A percentile compares a stretch with the other conserved stretches of the same genome.
phyloP scores from a whole-genome alignment of 257 asterid genomes.

The Ajuga chamaepitys region DNA sequence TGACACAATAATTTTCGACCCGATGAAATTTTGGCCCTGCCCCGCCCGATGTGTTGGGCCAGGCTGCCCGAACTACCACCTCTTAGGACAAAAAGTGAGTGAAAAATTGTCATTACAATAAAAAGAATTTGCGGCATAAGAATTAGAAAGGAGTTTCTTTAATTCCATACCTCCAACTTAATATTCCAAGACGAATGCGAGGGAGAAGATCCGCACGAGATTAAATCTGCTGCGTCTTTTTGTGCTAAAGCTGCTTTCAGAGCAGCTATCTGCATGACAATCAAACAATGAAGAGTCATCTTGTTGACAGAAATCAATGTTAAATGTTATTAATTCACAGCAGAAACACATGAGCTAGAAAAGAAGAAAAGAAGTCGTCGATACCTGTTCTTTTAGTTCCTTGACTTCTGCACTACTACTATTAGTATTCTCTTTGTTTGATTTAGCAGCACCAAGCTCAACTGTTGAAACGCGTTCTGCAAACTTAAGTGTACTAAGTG shows the following conservation, averaged over 20 bases:
- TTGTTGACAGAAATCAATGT: not conserved
- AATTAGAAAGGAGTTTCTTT: not conserved
- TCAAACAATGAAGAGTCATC: too few species aligned
- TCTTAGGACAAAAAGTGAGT: too few species aligned
- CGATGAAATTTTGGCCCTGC: too few species aligned
- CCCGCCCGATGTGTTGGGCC: too few species aligned
- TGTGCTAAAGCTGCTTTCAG: constrained; percentile 70
- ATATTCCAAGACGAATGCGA: constrained; percentile 32
- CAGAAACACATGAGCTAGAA: too few species aligned
- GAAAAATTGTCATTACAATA: too few species aligned
- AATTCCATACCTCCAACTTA: constrained; percentile 23
- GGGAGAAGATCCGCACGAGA: constrained; percentile 43
- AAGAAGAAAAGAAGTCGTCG: not conserved
- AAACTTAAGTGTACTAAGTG: constrained; percentile 52
- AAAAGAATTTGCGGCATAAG: too few species aligned
- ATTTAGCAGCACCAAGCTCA: constrained; percentile 51
- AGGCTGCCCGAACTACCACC: too few species aligned
- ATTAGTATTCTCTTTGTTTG: constrained; percentile 28
- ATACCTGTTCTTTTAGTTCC: constrained; percentile 51
- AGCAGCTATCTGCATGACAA: constrained; percentile 42
- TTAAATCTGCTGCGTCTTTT: constrained; percentile 43
- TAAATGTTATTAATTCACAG: too few species aligned
- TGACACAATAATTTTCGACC: too few species aligned
- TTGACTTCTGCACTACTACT: constrained; percentile 22
- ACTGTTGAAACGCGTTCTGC: constrained; percentile 55